Conservation (phyloP, 768 basidiomycete species). For the Mycena vitilis region DNA sequence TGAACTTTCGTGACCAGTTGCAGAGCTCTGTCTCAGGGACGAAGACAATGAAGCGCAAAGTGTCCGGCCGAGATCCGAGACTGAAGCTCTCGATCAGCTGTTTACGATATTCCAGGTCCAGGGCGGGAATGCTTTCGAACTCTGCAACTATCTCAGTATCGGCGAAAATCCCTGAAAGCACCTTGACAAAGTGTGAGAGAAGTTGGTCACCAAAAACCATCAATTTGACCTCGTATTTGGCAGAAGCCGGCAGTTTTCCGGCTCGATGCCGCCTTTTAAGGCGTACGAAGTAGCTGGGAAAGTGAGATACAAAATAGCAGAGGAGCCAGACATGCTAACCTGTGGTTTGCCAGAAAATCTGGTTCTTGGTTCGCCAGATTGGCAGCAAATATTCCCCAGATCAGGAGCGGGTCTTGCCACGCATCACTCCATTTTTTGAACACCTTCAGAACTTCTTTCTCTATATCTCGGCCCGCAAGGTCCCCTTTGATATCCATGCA, state of each 20-base stretch:
- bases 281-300: background rate
- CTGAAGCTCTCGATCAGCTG: background rate
- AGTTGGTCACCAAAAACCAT: background rate
- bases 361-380: slow-evolving; percentile 12
- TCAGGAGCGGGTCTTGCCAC: background rate
- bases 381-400: slow-evolving; percentile 16
- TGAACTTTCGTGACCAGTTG: background rate
- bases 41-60: background rate
- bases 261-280: background rate
- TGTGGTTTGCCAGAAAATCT: background rate
- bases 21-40: background rate
- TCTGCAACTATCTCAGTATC: background rate
- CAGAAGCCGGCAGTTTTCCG: background rate
- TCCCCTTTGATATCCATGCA: too few relatives aligned
- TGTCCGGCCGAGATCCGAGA: background rate
- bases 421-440: slow-evolving; percentile 5
- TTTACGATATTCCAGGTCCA: background rate
- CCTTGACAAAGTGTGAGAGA: background rate
- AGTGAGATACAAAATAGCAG: background rate
- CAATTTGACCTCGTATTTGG: background rate
- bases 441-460: background rate
- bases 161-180: background rate
- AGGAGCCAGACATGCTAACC: background rate
- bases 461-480: background rate
- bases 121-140: background rate